Evolutionary conservation across 192 early-diverging fungal species (phyloP), one percentile per base, ranked within the genome.

Genomic region (Backusella mclennaniae): DNA sequence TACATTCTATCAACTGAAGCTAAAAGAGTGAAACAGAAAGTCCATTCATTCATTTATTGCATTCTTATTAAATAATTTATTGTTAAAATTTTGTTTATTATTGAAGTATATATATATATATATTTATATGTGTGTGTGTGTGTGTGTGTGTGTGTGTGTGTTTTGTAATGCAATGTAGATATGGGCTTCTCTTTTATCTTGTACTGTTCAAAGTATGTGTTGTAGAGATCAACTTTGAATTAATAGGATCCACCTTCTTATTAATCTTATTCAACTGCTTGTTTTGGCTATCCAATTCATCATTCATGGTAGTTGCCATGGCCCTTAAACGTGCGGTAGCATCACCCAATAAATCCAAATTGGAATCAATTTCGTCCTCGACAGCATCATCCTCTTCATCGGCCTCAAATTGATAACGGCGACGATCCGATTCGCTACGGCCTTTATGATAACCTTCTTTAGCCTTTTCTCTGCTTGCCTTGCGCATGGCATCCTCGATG

Each of bases 301-400:
- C 76, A 66, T 80, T 84, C 73, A 88, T 90, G 66, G 87, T 83
- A n/a, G 85, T 56, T 29, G 91, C 85, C 72, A 89, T 82, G 38
- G 87, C 81, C 84, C 89, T 90, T 67, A 92, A 83, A 11, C 84
- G 74, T 7, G 79, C 82, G n/a, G 89, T 73, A 7, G 85, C 82
- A 67, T 74, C 76, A 38, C 89, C 81, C 35, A 93, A 80, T 63
- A 85, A 69, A 69, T 91, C 86, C 70, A 94, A 63, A 71, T 94
- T 94, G 15, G 77, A 69, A 78, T 94, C 87, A 73, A 94, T 88
- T 71, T 93, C 91, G 29, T 90, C 71, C 80, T 94, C 92, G 6
- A 89, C 52, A n/a, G 77, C 83, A 71, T 90, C 84, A 73, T 94
- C 92, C 77, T 93, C 91, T n/a, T 81, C 84, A 59, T 87, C 87